phyloP scores from a whole-genome alignment of 306 rosid genomes.

The Medicago lupulina region DNA sequence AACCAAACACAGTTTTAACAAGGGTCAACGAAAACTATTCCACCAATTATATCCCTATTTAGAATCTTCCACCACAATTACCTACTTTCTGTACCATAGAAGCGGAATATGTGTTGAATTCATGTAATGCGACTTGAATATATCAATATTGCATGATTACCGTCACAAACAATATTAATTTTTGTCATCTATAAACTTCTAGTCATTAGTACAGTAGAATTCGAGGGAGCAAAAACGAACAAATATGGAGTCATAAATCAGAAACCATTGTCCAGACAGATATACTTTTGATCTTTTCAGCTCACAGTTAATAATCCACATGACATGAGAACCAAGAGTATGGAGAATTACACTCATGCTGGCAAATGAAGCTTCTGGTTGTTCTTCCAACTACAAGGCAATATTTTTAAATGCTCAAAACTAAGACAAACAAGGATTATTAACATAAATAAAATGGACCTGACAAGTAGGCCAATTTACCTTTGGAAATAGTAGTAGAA shows the following conservation, averaged over 20 bases:
- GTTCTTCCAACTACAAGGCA: constrained; percentile 82
- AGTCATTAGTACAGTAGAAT: constrained; percentile 47
- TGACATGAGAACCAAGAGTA: constrained; percentile 30
- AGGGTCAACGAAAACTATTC: background rate
- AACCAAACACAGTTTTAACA: constrained; percentile 3
- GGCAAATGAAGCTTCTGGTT: constrained; percentile 82
- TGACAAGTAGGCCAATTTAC: constrained; percentile 46
- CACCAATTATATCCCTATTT: background rate
- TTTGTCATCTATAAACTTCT: constrained; percentile 38
- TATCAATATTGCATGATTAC: constrained; percentile 40
- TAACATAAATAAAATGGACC: constrained; percentile 13
- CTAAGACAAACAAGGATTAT: constrained; percentile 7
- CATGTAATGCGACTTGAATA: background rate
- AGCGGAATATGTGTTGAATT: background rate
- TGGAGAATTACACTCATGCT: constrained; percentile 56
- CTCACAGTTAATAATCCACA: constrained; percentile 38
- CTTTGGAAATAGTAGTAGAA: constrained; percentile 91
- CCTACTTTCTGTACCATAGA: constrained; percentile 19
- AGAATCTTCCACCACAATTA: background rate
- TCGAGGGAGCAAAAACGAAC: constrained; percentile 43
- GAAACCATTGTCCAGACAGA: constrained; percentile 45
- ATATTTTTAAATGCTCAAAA: constrained; percentile 35
- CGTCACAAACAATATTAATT: constrained; percentile 18
- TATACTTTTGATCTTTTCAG: constrained; percentile 36
- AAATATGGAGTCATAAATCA: constrained; percentile 40